Evolutionary conservation across 2,329 filamentous ascomycete species (phyloP), one percentile per base, ranked within the genome.

Genomic region (Myotisia sp.): DNA sequence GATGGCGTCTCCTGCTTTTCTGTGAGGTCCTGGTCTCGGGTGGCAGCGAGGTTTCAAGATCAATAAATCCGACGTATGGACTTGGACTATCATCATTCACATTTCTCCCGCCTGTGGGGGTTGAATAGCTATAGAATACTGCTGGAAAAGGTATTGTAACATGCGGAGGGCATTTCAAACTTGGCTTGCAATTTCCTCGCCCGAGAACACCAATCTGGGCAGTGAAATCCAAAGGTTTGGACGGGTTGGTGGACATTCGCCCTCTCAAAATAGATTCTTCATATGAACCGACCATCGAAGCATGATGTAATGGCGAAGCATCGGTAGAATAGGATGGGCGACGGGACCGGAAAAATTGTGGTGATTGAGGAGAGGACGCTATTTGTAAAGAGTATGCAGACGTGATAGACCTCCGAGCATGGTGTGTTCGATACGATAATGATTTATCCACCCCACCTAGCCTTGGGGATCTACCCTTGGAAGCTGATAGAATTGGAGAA

Each of bases 201-300:
- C 86, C 90, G 10, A 95, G 64, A 0, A 95, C 90, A 14, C 90
- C 90, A 37, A 98, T 94, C 52, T 95, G 85, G 18, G 90, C 90
- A 4, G 92, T 70, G 50, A 98, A 98, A 44, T 93, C 78, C 4
- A 98, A 64, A 4, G 90, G 87, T 44, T 82, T 86, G 1, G 87
- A 95, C 0, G 90, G 87, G 2, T 78, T 90, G 1, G 86, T 94
- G 18, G 90, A 95, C 90, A 98, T 98, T 42, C 90, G 75, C 24
- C 90, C 90, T 29, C 84, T 76, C 2, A 98, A 64, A 40, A 98
- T 94, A 18, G 85, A 94, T 59, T 98, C 90, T 57, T 98, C 90
- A 47, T 94, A 98, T 2, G 87, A 94, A 2, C 90, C 90, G 2
- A 95, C 87, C 80, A 98, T 92, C 3, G 86, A 86, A 6, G 87